Evolutionary conservation across 192 early-diverging fungal species (phyloP).

Genomic region (Backusella psychrophila): DNA sequence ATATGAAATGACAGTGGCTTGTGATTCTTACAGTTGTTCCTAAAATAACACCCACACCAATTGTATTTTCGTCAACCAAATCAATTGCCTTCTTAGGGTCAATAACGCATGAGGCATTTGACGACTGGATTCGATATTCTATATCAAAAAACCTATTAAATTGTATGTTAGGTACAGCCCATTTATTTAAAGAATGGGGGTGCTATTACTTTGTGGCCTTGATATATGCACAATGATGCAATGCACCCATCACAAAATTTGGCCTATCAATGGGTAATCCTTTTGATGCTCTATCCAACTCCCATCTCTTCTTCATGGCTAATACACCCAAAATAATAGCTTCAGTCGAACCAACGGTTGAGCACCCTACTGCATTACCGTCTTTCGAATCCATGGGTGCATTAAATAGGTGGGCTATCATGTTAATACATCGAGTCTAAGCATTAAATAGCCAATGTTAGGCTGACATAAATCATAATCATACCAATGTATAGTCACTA

Average conservation of each 20-base stretch:
- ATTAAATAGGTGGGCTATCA: conserved; percentile 39
- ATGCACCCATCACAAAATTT: conserved; percentile 74
- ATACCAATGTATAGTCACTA: background rate
- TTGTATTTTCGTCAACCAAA: conserved; percentile 82
- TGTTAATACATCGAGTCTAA: conserved; percentile 40
- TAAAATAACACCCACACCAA: conserved; percentile 74
- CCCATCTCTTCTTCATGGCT: conserved; percentile 81
- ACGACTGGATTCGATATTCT: conserved; percentile 26
- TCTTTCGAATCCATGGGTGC: conserved; percentile 29
- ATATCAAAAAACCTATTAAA: conserved; percentile 35
- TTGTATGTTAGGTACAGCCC: background rate
- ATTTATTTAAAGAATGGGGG: too few species aligned
- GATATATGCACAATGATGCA: conserved; percentile 56
- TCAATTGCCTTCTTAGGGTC: conserved; percentile 63
- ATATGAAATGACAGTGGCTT: background rate
- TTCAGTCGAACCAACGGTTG: conserved; percentile 77
- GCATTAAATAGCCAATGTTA: background rate
- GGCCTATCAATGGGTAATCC: conserved; percentile 69
- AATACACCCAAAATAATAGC: conserved; percentile 74
- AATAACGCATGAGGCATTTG: conserved; percentile 48
- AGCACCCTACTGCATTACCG: conserved; percentile 56
- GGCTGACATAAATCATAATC: too few species aligned
- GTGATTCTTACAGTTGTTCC: conserved; percentile 54
- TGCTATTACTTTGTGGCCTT: conserved; percentile 2
- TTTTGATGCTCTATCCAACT: conserved; percentile 47